Evolutionary conservation across 2,329 filamentous ascomycete species (phyloP).

Genomic region (Xylariaceae sp.): DNA sequence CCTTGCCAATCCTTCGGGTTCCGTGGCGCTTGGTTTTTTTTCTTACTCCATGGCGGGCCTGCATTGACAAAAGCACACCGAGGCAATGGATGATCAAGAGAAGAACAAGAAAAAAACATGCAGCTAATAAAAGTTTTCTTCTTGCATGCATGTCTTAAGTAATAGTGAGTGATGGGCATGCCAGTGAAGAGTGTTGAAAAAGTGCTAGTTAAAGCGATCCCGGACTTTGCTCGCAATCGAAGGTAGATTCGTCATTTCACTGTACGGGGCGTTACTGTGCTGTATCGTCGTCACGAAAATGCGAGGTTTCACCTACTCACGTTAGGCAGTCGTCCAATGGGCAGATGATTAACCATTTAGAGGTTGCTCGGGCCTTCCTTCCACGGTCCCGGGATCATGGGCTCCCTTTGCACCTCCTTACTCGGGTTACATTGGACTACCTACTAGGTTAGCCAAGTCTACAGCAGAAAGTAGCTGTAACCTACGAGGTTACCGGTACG

Average conservation of each 20-base stretch:
- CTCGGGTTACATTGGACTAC: neutral
- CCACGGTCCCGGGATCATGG: no score
- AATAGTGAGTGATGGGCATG: neutral
- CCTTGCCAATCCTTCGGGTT: neutral
- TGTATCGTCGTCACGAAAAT: slow-evolving; percentile 11
- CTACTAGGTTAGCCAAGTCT: neutral
- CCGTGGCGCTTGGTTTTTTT: neutral
- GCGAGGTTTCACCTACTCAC: slow-evolving; percentile 1
- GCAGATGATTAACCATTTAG: neutral
- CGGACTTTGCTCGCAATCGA: neutral
- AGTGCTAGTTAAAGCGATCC: neutral
- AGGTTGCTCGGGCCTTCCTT: neutral
- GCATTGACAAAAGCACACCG: neutral
- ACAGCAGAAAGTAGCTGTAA: neutral
- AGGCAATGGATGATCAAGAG: neutral
- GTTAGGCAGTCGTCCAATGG: neutral
- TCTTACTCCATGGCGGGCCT: neutral
- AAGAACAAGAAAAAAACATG: neutral
- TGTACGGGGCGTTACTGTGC: slow-evolving; percentile 10
- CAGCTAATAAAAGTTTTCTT: slow-evolving; percentile 6
- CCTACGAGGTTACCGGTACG: neutral
- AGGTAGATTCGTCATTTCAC: slow-evolving; percentile 3
- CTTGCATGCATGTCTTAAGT: slow-evolving; percentile 5
- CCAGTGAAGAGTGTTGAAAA: slow-evolving; percentile 1
- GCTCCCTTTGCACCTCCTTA: no score